phyloP scores from a whole-genome alignment of 2,329 filamentous ascomycete genomes.

The Botrytis medusae region DNA sequence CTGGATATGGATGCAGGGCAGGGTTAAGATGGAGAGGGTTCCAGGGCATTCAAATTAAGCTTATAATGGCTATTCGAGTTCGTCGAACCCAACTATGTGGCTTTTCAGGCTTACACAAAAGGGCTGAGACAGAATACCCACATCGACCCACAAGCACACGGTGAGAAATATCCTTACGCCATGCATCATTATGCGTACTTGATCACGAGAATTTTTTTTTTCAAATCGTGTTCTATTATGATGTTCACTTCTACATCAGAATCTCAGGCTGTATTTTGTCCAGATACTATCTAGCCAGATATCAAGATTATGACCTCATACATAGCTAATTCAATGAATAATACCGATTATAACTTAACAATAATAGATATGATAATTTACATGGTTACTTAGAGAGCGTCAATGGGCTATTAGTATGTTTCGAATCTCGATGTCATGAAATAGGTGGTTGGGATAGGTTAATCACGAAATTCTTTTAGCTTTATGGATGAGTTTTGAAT shows the following conservation, averaged over 20 bases:
- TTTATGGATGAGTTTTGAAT: background rate
- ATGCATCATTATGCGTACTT: background rate
- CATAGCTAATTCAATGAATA: background rate
- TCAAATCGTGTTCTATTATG: background rate
- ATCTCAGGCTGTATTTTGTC: background rate
- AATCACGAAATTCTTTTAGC: background rate
- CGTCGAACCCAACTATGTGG: background rate
- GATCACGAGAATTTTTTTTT: background rate
- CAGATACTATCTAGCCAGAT: background rate
- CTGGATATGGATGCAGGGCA: background rate
- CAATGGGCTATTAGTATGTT: background rate
- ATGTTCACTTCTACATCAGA: background rate
- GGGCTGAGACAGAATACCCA: background rate
- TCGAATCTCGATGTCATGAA: background rate
- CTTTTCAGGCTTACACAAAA: background rate
- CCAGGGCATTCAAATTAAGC: background rate
- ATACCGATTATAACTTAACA: background rate
- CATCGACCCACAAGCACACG: background rate
- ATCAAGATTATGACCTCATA: background rate
- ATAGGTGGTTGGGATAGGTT: background rate
- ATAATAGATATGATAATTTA: background rate
- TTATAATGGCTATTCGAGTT: background rate
- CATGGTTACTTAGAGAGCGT: background rate
- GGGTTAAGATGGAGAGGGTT: background rate
- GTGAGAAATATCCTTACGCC: background rate